Percentiles rank a stretch among this genome's conserved stretches.
These are phyloP conservation scores for Heritiera littoralis DNA, from an alignment of 345 rosid species.

Conservation along the genomic window DNA sequence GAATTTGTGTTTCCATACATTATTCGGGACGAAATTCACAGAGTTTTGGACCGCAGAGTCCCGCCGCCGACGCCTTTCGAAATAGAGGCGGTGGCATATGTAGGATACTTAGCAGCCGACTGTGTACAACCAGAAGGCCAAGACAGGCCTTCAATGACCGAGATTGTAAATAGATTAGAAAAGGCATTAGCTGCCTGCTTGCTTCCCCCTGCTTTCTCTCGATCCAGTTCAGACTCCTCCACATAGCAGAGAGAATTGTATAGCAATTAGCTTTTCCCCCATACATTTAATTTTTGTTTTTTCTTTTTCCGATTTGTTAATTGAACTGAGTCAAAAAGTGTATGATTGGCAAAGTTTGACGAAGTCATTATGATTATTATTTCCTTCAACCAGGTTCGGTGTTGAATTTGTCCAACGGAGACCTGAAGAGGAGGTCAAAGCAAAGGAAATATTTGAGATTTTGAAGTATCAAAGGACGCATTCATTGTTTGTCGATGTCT, in stretches of 20 bases:
- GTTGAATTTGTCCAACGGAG: neutral
- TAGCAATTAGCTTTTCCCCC: neutral
- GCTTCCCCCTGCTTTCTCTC: slow-evolving; percentile 33
- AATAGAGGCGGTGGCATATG: slow-evolving; percentile 64
- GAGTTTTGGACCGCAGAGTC: slow-evolving; percentile 59
- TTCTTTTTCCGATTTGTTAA: neutral
- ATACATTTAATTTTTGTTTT: neutral
- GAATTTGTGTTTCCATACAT: slow-evolving; percentile 66
- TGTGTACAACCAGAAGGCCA: slow-evolving; percentile 54
- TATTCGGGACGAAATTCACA: slow-evolving; percentile 57
- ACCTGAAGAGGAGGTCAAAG: neutral
- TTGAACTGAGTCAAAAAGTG: neutral
- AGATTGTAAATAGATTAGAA: slow-evolving; percentile 53
- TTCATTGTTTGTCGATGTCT: neutral
- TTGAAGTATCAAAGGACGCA: neutral
- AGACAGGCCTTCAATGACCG: slow-evolving; percentile 64
- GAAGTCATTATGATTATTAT: neutral
- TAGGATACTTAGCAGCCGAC: slow-evolving; percentile 63
- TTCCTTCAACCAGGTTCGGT: neutral
- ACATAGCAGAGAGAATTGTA: slow-evolving; percentile 24
- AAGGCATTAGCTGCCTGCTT: slow-evolving; percentile 53
- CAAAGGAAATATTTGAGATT: neutral
- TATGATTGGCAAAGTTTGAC: neutral
- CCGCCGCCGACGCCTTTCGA: slow-evolving; percentile 73
- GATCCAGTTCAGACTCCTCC: slow-evolving; percentile 43